phyloP scores from a whole-genome alignment of 2,329 filamentous ascomycete genomes.

The Thelonectria olida region DNA sequence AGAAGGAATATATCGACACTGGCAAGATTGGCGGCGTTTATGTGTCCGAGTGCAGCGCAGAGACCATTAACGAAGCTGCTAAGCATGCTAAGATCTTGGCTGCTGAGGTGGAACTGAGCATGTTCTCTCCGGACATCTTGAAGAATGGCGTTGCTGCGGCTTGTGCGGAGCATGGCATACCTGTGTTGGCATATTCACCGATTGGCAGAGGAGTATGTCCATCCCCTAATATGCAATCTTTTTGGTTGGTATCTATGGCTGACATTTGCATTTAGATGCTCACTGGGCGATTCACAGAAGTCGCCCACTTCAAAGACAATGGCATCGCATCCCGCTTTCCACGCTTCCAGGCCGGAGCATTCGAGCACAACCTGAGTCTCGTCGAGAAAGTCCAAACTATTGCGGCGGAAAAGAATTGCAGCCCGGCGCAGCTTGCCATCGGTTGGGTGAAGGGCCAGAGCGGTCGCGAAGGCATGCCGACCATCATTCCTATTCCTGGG shows the following conservation, averaged over 20 bases:
- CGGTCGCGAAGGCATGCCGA: constrained; percentile 60
- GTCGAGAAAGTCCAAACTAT: constrained; percentile 65
- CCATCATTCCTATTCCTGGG: constrained; percentile 73
- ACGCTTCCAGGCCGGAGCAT: constrained; percentile 70
- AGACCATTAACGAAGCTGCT: constrained; percentile 59
- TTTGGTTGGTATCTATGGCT: not conserved
- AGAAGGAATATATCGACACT: constrained; percentile 58
- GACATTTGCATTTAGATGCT: constrained; percentile 38
- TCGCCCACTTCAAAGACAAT: constrained; percentile 32
- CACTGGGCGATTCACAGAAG: constrained; percentile 38
- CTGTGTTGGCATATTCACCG: constrained; percentile 77
- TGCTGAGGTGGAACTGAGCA: constrained; percentile 65
- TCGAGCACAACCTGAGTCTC: constrained; percentile 71
- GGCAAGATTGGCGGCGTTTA: constrained; percentile 62
- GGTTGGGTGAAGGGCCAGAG: constrained; percentile 67
- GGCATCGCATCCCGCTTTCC: constrained; percentile 50
- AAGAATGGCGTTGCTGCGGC: constrained; percentile 62
- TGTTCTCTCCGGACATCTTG: constrained; percentile 59
- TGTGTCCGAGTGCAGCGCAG: constrained; percentile 59
- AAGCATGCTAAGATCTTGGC: constrained; percentile 54
- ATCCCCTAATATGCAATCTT: not conserved
- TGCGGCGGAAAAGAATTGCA: constrained; percentile 68
- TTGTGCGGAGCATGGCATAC: constrained; percentile 72
- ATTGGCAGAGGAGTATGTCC: constrained; percentile 64
- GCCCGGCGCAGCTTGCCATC: constrained; percentile 72